Percentiles rank a stretch among this genome's conserved stretches.
These are phyloP conservation scores for Termitomyces sp. DNA, from an alignment of 768 basidiomycete genomes.

Conservation along the genomic window DNA sequence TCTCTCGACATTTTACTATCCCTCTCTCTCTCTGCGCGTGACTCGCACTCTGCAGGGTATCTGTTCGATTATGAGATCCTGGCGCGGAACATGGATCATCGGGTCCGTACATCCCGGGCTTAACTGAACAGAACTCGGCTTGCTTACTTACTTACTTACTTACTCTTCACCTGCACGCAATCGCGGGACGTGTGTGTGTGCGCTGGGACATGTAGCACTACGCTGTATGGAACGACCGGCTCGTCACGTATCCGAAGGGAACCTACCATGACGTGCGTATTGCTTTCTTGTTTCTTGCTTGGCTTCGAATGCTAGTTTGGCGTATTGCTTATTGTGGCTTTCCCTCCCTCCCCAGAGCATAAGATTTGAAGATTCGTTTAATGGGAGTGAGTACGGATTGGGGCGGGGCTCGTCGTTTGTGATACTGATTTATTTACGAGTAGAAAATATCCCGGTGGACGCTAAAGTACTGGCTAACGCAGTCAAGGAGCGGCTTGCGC, in stretches of 20 bases:
- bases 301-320: no score
- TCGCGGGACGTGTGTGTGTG: background rate
- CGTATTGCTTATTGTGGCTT: background rate
- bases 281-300: no score
- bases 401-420: background rate
- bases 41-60: slow-evolving; percentile 21
- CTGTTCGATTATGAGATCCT: slow-evolving; percentile 36
- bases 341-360: no score
- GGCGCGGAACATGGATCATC: slow-evolving; percentile 35
- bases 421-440: background rate
- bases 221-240: slow-evolving; percentile 63
- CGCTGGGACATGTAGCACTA: slow-evolving; percentile 50
- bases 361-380: slow-evolving; percentile 13
- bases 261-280: slow-evolving; percentile 22
- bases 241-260: slow-evolving; percentile 29
- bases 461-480: slow-evolving; percentile 50
- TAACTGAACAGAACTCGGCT: background rate
- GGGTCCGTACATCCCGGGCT: slow-evolving; percentile 18
- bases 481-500: slow-evolving; percentile 48
- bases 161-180: no score
- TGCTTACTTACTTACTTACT: no score
- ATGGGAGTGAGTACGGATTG: slow-evolving; percentile 16
- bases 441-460: slow-evolving; percentile 50
- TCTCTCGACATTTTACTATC: no score
- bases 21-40: no score